A percentile compares a stretch with the other conserved stretches of the same genome.
Evolutionary conservation across 2,329 filamentous ascomycete species (phyloP).

Genomic region (Claviceps humidiphila): DNA sequence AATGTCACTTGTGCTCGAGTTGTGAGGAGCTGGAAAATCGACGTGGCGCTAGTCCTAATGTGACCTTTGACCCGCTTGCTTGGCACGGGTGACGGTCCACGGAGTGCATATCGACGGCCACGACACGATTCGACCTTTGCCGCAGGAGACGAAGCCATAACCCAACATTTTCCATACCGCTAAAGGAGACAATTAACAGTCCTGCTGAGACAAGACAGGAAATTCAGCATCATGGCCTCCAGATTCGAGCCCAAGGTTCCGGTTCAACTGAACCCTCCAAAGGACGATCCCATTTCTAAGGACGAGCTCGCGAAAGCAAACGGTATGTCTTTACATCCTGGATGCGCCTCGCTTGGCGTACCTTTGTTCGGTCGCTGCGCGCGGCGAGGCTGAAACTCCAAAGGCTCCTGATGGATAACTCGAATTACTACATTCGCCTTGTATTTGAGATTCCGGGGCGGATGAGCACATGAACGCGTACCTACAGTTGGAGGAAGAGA

Average conservation of each 20-base stretch:
- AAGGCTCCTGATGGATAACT: background rate
- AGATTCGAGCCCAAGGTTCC: constrained; percentile 70
- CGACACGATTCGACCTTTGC: background rate
- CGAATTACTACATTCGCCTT: background rate
- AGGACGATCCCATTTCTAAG: constrained; percentile 70
- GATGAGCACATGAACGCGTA: too few relatives aligned
- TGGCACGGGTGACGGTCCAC: constrained; percentile 2
- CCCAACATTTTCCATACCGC: background rate
- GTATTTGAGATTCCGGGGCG: background rate
- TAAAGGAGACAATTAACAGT: too few relatives aligned
- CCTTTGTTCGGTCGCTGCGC: background rate
- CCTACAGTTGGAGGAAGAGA: too few relatives aligned
- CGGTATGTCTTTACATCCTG: constrained; percentile 41
- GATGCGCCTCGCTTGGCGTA: background rate
- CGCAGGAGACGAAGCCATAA: background rate
- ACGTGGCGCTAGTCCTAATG: constrained; percentile 5
- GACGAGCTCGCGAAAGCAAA: constrained; percentile 72
- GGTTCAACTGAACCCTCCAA: constrained; percentile 68
- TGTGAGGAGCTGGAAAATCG: background rate
- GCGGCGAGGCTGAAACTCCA: background rate
- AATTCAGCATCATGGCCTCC: constrained; percentile 32
- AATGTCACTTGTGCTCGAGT: background rate
- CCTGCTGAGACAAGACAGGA: background rate
- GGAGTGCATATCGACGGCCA: background rate
- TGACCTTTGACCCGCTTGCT: constrained; percentile 9